Evolutionary conservation across 805 yeast species (phyloP).

Genomic region (Scheffersomyces amazonensis): DNA sequence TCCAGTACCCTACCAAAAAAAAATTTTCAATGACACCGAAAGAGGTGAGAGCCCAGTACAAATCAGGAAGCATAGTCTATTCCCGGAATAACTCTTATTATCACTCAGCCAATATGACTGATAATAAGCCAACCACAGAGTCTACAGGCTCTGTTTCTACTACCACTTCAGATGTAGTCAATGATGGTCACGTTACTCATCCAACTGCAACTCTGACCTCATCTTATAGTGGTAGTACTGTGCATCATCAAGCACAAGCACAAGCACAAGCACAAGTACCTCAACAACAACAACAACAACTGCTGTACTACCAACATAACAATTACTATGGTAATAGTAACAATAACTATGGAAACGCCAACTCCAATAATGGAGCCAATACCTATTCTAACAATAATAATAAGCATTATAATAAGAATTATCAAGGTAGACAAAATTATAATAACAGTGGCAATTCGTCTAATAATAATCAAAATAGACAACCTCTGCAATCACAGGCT

Average conservation of each 20-base stretch:
- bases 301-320: constrained; percentile 11
- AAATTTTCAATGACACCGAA: no score
- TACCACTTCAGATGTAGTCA: not conserved
- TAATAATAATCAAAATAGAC: constrained; percentile 7
- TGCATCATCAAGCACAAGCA: constrained; percentile 5
- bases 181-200: not conserved
- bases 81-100: constrained; percentile 2
- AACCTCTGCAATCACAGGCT: constrained; percentile 9
- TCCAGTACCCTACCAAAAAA: no score
- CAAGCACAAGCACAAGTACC: constrained; percentile 3
- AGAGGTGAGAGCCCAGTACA: no score
- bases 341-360: constrained; percentile 5
- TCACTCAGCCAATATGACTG: constrained; percentile 11
- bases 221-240: constrained; percentile 3
- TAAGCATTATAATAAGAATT: constrained; percentile 1
- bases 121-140: constrained; percentile 11
- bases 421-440: constrained; percentile 5
- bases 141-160: constrained; percentile 4
- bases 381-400: constrained; percentile 4
- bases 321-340: constrained; percentile 2
- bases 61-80: no score
- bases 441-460: constrained; percentile 2
- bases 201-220: not conserved
- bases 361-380: constrained; percentile 2
- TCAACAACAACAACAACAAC: constrained; percentile 8